phyloP scores from a whole-genome alignment of 768 basidiomycete genomes.

The Austroboletus eburneus region DNA sequence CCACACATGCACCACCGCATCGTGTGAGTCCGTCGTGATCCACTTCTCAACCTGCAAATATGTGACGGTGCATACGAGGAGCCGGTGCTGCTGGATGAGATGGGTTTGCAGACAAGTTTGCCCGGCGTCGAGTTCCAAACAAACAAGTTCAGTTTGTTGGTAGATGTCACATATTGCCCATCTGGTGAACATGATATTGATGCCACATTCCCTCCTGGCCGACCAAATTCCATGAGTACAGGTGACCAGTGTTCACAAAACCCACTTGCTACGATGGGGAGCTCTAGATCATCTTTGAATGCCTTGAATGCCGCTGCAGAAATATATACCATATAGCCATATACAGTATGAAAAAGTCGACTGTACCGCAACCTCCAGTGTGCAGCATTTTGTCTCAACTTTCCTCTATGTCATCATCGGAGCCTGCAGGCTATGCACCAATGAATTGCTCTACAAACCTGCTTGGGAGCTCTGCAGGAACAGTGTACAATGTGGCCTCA shows the following conservation, averaged over 20 bases:
- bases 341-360: too few relatives aligned
- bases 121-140: conserved; percentile 29
- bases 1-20: conserved; percentile 30
- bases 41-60: conserved; percentile 27
- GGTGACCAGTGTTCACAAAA: conserved; percentile 31
- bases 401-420: conserved; percentile 83
- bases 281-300: conserved; percentile 23
- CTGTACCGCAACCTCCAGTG: conserved; percentile 44
- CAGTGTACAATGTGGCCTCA: conserved; percentile 65
- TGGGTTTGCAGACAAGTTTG: conserved; percentile 21
- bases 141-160: conserved; percentile 15
- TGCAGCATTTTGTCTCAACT: conserved; percentile 60
- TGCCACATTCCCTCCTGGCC: conserved; percentile 9
- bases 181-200: conserved; percentile 26
- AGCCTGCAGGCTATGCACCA: conserved; percentile 75
- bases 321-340: too few relatives aligned
- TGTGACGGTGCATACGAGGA: conserved; percentile 20
- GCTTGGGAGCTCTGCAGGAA: conserved; percentile 86
- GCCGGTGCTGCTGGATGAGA: conserved; percentile 27
- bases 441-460: conserved; percentile 62
- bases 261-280: conserved; percentile 25
- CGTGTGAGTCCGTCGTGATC: conserved; percentile 25
- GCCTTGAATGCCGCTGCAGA: conserved; percentile 20
- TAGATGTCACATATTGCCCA: conserved; percentile 27
- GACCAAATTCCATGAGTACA: conserved; percentile 27